Evolutionary conservation across 768 basidiomycete species (phyloP).

Genomic region (Naganishia kalamii): DNA sequence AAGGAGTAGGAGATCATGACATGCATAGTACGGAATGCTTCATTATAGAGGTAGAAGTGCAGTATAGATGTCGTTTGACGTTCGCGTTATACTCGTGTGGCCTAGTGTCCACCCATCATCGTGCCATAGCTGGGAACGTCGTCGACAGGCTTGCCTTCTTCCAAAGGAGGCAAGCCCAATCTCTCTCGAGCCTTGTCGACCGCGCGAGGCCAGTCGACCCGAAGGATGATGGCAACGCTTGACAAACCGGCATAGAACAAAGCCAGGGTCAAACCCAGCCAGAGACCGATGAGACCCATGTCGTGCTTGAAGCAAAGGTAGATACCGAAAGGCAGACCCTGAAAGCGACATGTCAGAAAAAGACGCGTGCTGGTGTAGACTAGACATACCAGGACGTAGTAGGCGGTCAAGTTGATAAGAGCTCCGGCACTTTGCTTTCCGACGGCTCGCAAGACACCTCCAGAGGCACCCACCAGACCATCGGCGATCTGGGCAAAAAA

Average conservation of each 20-base stretch:
- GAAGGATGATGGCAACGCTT: constrained; percentile 9
- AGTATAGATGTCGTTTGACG: neutral
- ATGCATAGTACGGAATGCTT: neutral
- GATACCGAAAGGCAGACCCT: constrained; percentile 72
- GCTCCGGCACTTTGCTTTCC: constrained; percentile 74
- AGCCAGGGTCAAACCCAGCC: constrained; percentile 61
- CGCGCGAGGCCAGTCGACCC: constrained; percentile 18
- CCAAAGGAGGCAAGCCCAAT: constrained; percentile 14
- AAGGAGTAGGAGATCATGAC: neutral
- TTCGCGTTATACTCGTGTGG: no score
- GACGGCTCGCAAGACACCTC: constrained; percentile 72
- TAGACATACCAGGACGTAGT: constrained; percentile 63
- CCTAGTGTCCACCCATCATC: constrained; percentile 13
- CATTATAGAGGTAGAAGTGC: neutral
- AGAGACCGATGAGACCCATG: constrained; percentile 66
- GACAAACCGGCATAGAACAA: constrained; percentile 20
- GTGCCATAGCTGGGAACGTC: constrained; percentile 7
- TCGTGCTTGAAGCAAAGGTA: constrained; percentile 63
- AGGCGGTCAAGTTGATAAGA: constrained; percentile 70
- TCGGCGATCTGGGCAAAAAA: constrained; percentile 66
- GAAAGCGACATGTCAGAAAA: neutral
- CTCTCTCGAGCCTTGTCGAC: constrained; percentile 19
- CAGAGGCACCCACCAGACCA: constrained; percentile 60
- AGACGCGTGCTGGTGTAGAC: neutral
- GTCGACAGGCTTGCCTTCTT: constrained; percentile 10